Evolutionary conservation across 1,284 basidiomycete genomes (phyloP), one percentile per base, ranked within the genome.

Genomic region (Tilletiopsis washingtonensis): DNA sequence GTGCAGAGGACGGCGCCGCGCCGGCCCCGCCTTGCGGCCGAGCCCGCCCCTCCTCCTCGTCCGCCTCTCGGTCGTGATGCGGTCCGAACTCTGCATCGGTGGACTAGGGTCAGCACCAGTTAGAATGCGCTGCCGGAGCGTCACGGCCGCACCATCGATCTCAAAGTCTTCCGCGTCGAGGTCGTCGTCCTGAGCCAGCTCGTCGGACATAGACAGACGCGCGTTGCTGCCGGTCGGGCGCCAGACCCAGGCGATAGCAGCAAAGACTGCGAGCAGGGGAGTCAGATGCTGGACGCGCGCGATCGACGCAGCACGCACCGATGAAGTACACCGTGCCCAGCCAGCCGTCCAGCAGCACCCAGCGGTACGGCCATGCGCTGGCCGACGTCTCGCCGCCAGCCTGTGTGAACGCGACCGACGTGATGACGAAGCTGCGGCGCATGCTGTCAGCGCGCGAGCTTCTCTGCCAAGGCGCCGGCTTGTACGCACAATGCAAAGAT

Each of bases 331-430:
- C 81, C 25, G 90, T 77, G 1, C 86, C 82, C 25, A 97, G 80
- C 80, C 89, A 96, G n/a, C 91, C 94, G 66, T 98, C 94, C 39
- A 98, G 80, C 14, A 98, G 77, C 81, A 91, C 89, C 94, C 94
- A 99, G 45, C 91, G 82, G 47, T 83, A 81, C 58, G 81, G 81
- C 93, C 93, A 98, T n/a, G 88, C 87, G 56, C 85, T 84, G 1
- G 91, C 86, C 5, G 88, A 85, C 69, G 93, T 86, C 80, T 94
- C 88, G 6, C 87, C 85, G 17, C 88, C 77, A 45, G 91, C 82
- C 55, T 88, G 88, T 0, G 89, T 90, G 76, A 98, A 90, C 6
- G 87, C 84, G 70, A 96, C 78, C 0, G 88, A 85, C 1, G 91
- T 94, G 5, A 96, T 83, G 23, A 93, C 83, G 71, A 97, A 97